Base-by-base conservation (phyloP, 2,329 filamentous ascomycete genomes). In the Cordyceps fumosorosea region DNA sequence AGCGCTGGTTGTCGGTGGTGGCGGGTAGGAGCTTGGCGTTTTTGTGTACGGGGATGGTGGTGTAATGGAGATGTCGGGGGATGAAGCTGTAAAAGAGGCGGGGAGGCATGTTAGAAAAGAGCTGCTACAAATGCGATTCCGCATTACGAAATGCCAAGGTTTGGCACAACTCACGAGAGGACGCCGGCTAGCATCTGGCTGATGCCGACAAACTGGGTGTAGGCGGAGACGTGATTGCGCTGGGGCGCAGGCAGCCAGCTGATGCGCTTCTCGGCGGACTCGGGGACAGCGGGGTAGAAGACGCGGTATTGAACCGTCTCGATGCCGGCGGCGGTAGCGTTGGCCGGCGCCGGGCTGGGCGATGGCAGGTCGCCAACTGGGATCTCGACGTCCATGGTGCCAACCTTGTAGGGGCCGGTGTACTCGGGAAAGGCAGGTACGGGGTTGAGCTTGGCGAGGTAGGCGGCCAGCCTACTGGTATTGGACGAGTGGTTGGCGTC, bases 211-310 rank as follows among this genome's bases (percentile, higher is more conserved):
- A 96, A 96, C 66, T 86, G 82, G 11, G 88, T 87, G 70, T 95
- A 95, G 1, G 88, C 89, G 18, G 86, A 83, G 10, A 93, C 77
- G 70, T 91, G 88, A 47, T 86, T 85, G 54, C 88, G 78, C 72
- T 96, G 91, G 0, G 91, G 91, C 10, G 82, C 80, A 0, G 90
- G 90, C 58, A 96, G 81, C 91, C 91, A 96, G 68, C 82, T 84
- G 61, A 91, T 88, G 11, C 79, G 80, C 68, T 84, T 84, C 68
- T 84, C 80, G 57, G 75, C 74, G 3, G 82, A 78, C 20, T 79
- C 77, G 5, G 78, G 71, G 1, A 78, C 76, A 24, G 88, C 87
- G 1, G 91, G 91, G 71, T 96, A 96, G 76, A 90, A 96, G 63
- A 96, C 80, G 65, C 91, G 85, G 73, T 91, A 95, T 62, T 89